A percentile compares a stretch with the other conserved stretches of the same genome.
phyloP scores from a whole-genome alignment of 257 asterid genomes.

The Petunia axillaris region DNA sequence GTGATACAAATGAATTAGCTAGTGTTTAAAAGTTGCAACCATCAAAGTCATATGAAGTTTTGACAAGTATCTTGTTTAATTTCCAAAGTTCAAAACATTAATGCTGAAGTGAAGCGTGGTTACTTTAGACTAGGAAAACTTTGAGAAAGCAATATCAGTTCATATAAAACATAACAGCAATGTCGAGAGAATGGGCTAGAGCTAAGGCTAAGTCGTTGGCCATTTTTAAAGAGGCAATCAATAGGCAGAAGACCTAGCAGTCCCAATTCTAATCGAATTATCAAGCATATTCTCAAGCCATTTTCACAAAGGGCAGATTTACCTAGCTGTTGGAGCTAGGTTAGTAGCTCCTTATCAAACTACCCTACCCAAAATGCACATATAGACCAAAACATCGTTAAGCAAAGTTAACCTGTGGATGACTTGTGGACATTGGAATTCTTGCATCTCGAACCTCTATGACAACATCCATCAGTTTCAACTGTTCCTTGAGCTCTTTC shows the following conservation, averaged over 20 bases:
- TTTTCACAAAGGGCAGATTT: background rate
- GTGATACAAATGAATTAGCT: background rate
- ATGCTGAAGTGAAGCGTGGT: background rate
- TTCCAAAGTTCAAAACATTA: constrained; percentile 9
- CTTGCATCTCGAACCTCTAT: constrained; percentile 98
- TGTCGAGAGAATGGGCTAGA: constrained; percentile 1
- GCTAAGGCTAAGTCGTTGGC: background rate
- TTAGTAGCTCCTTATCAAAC: constrained; percentile 13
- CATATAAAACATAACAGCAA: background rate
- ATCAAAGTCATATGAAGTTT: background rate
- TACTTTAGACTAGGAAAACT: constrained; percentile 11
- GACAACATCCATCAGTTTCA: constrained; percentile 97
- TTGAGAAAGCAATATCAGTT: constrained; percentile 12
- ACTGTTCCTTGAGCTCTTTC: constrained; percentile 91
- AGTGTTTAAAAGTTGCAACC: background rate
- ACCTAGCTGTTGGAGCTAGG: constrained; percentile 21
- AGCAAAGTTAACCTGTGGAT: constrained; percentile 66
- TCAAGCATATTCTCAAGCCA: background rate
- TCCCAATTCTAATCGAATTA: background rate
- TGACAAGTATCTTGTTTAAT: background rate
- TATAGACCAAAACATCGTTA: constrained; percentile 2
- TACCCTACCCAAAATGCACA: background rate
- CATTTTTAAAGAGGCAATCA: background rate
- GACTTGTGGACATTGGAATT: constrained; percentile 86
- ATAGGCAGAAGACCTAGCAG: constrained; percentile 5